Evolutionary conservation across 306 rosid genomes (phyloP), one percentile per base, ranked within the genome.

Genomic region (Begonia masoniana): DNA sequence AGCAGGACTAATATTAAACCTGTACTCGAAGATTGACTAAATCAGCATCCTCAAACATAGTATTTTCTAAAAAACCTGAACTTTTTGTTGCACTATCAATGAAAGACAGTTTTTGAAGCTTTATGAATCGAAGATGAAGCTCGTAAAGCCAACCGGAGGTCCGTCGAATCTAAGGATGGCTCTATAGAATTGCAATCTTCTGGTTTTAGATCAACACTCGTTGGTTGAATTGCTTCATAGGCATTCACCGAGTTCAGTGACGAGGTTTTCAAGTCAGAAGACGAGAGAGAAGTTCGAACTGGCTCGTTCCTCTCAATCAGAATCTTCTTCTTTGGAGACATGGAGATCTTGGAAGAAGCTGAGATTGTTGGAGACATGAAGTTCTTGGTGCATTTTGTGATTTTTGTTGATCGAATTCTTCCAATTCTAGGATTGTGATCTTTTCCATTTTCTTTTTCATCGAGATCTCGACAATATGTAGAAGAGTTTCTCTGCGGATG

Each of bases 311-410:
- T 67, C 64, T 84, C 95, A 0, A 23, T 24, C 9, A 88, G 69
- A 46, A 88, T 57, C 55, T 78, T 88, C 79, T 84, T 88, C 67
- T 71, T 78, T 5, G 95, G 97, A 15, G 95, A 81, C 15, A 64
- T 64, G 24, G 24, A 49, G 51, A 84, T n/a, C 84, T 88, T 88
- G 51, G 69, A 73, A 15, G 93, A 73, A 12, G 97, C 97, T 15
- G 97, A 88, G 48, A 88, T 82, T 17, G 95, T 88, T 0, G 97
- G 88, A 50, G 88, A 77, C 95, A 88, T 88, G 70, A 88, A 88
- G 65, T 82, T 65, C 72, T 82, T 88, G 12, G 80, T n/a, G 50
- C 75, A 14, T 74, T 78, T 87, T 7, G 72, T 51, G 41, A 63
- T 69, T 51, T 74, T 64, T 15, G 97, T 86, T 0, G 95, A 84